Evolutionary conservation across 108 stramenopile genomes (phyloP).

Genomic region (Fistulifera solaris): DNA sequence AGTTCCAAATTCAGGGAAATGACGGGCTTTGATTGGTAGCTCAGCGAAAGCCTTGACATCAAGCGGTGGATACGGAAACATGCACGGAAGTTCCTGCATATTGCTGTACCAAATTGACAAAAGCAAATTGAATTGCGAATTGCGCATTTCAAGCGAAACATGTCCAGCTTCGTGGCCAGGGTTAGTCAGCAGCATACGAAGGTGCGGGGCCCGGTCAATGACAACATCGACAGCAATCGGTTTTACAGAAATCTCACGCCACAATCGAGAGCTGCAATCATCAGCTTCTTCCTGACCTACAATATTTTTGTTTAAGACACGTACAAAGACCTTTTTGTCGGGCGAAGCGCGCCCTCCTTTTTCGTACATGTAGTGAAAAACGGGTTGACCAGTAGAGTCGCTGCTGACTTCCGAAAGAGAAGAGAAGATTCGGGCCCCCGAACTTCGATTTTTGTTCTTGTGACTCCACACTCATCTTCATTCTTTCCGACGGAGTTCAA

Average conservation of each 20-base stretch:
- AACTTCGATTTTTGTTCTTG: conserved; percentile 1
- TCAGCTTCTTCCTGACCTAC: conserved; percentile 8
- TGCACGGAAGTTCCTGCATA: conserved; percentile 69
- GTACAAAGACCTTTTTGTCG: conserved; percentile 30
- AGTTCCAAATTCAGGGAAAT: conserved; percentile 77
- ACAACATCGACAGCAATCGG: conserved; percentile 36
- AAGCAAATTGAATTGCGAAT: conserved; percentile 67
- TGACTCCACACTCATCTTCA: background rate
- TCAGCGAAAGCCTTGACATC: conserved; percentile 31
- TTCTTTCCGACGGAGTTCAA: background rate
- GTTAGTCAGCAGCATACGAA: conserved; percentile 46
- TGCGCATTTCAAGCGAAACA: conserved; percentile 42
- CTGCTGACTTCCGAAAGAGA: conserved; percentile 6
- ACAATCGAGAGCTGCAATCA: conserved; percentile 20
- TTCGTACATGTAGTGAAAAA: conserved; percentile 22
- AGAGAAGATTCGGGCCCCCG: background rate
- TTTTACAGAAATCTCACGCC: conserved; percentile 54
- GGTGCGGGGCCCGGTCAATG: conserved; percentile 47
- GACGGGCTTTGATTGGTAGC: conserved; percentile 20
- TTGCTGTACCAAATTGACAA: conserved; percentile 76
- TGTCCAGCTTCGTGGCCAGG: conserved; percentile 4
- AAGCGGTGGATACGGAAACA: conserved; percentile 50
- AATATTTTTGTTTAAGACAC: conserved; percentile 1
- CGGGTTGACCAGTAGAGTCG: conserved; percentile 4
- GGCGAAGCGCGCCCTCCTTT: conserved; percentile 30